A percentile compares a stretch with the other conserved stretches of the same genome.
Evolutionary conservation across 2,329 filamentous ascomycete genomes (phyloP).

Genomic region (Fusarium sp.): DNA sequence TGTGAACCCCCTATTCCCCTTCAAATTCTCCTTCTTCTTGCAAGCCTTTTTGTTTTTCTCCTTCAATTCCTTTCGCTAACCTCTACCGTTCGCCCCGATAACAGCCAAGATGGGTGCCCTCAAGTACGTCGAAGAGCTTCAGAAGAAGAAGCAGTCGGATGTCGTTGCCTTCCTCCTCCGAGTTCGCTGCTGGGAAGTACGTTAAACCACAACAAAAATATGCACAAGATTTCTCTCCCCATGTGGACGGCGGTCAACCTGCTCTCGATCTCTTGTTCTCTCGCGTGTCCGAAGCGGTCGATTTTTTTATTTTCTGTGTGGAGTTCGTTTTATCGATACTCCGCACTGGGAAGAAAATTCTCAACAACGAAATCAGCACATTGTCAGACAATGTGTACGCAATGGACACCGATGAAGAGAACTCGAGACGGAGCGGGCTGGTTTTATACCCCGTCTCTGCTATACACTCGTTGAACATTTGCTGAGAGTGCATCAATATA

Average conservation of each 20-base stretch:
- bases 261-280: constrained; percentile 39
- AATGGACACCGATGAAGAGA: constrained; percentile 11
- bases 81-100: constrained; percentile 32
- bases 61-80: constrained; percentile 44
- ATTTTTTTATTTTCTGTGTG: constrained; percentile 19
- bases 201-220: constrained; percentile 60
- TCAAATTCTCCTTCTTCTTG: neutral
- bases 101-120: constrained; percentile 95
- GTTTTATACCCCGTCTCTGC: constrained; percentile 61
- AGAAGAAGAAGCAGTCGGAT: constrained; percentile 99
- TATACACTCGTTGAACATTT: constrained; percentile 99
- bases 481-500: constrained; percentile 99
- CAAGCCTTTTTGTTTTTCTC: constrained; percentile 9
- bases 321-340: constrained; percentile 27
- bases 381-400: neutral
- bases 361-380: constrained; percentile 7
- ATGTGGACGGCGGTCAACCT: constrained; percentile 52
- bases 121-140: constrained; percentile 99
- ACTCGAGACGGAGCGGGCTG: constrained; percentile 25
- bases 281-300: constrained; percentile 21
- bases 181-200: constrained; percentile 99
- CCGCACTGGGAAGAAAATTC: constrained; percentile 36
- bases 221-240: constrained; percentile 47
- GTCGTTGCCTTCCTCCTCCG: constrained; percentile 99
- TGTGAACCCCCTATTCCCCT: constrained; percentile 40